A percentile compares a stretch with the other conserved stretches of the same genome.
Conservation (phyloP, 2,329 filamentous ascomycete species). For the Tolypocladium amazonense region DNA sequence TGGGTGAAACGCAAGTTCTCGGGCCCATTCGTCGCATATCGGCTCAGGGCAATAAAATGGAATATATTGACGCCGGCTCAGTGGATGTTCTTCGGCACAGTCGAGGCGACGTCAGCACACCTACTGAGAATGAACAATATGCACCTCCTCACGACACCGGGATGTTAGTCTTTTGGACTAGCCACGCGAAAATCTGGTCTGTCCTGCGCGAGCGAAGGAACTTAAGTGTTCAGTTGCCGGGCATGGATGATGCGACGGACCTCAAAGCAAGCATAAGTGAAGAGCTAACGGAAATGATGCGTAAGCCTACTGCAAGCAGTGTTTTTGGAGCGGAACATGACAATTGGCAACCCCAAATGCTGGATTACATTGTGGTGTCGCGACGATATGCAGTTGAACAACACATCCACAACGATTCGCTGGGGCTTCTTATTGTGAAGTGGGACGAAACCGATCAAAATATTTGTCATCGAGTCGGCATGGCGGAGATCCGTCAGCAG, state of each 20-base stretch:
- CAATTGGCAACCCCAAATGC: neutral
- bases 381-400: neutral
- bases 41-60: too few species aligned
- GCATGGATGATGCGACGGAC: neutral
- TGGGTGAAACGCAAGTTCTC: too few species aligned
- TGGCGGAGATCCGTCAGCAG: neutral
- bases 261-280: neutral
- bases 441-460: neutral
- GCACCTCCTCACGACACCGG: too few species aligned
- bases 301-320: neutral
- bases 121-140: too few species aligned
- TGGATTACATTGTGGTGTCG: neutral
- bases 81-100: too few species aligned
- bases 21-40: too few species aligned
- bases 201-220: neutral
- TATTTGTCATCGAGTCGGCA: neutral
- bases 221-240: neutral
- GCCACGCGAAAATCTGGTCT: neutral
- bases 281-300: neutral
- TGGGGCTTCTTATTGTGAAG: neutral
- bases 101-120: too few species aligned
- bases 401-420: neutral
- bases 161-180: neutral
- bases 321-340: neutral
- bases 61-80: too few species aligned